These are phyloP conservation scores for Xylaria longipes DNA, from an alignment of 495 filamentous ascomycete genomes.

Conservation along the genomic window DNA sequence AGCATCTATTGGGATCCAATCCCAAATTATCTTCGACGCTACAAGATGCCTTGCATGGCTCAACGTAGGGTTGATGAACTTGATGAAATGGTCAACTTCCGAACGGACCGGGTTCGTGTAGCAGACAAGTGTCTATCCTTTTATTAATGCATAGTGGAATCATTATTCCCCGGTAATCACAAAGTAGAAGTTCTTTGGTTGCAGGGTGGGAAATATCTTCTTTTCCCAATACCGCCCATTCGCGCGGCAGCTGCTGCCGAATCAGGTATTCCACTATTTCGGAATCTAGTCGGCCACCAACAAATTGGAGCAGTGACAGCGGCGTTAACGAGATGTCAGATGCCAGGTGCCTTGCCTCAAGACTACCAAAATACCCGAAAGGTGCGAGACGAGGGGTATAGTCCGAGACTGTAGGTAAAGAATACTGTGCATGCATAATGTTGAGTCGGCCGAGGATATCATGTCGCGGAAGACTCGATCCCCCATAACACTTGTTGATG, in stretches of 20 bases:
- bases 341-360: background rate
- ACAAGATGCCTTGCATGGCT: background rate
- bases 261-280: background rate
- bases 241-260: background rate
- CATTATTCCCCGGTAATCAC: background rate
- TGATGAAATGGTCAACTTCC: background rate
- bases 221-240: conserved; percentile 1
- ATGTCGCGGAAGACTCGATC: no score
- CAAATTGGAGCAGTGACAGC: background rate
- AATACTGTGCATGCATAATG: background rate
- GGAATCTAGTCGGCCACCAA: background rate
- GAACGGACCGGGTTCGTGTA: background rate
- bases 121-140: background rate
- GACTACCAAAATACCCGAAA: background rate
- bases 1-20: background rate
- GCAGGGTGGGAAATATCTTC: background rate
- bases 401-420: background rate
- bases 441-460: background rate
- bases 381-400: background rate
- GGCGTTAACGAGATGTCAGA: background rate
- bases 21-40: background rate
- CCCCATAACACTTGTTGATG: background rate
- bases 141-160: conserved; percentile 4
- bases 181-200: background rate
- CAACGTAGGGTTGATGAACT: background rate